Evolutionary conservation across 2,329 filamentous ascomycete species (phyloP), one percentile per base, ranked within the genome.

Genomic region (Diaporthe citriasiana): DNA sequence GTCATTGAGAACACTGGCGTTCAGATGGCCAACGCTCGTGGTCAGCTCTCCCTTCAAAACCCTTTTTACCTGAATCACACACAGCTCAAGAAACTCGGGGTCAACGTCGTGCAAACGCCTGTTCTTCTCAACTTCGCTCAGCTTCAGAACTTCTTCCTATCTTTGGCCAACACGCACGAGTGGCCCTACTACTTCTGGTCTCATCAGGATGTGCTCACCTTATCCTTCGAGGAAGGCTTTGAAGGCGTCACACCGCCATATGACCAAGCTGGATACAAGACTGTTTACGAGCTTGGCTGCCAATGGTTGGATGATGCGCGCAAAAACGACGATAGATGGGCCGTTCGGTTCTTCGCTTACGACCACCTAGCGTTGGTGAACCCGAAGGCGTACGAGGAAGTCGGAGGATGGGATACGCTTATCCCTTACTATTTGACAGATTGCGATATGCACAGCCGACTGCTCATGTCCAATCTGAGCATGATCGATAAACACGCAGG

Each of bases 1-100:
- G 86, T 91, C 2, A 81, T 91, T 38, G 89, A 91, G 77, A 91
- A 91, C 80, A 91, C 87, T 7, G 89, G 89, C 8, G 86, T 86
- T 19, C 87, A 89, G 78, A 81, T 87, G 71, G 85, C 87, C 65
- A 91, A 91, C 78, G 78, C 82, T n/a, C 80, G 83, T 12, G 85
- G 84, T 3, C 81, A 83, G 45, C 82, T 91, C 4, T 84, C 84
- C 0, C 81, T 88, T 0, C 86, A 90, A 75, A 90, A 91, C 74
- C 89, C 88, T 0, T 90, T 88, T 80, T 90, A 85, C 78, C 81
- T 91, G 30, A 87, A 90, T 79, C 86, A 91, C 77, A 83, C 82
- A 0, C 81, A 83, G 6, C 84, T 91, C 19, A 74, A 82, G 7
- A 81, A 83, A n/a, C 85, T 91, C 25, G 89, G 83, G 35, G 82